Conservation (phyloP, 768 basidiomycete genomes). For the Pleurotus eryngii region DNA sequence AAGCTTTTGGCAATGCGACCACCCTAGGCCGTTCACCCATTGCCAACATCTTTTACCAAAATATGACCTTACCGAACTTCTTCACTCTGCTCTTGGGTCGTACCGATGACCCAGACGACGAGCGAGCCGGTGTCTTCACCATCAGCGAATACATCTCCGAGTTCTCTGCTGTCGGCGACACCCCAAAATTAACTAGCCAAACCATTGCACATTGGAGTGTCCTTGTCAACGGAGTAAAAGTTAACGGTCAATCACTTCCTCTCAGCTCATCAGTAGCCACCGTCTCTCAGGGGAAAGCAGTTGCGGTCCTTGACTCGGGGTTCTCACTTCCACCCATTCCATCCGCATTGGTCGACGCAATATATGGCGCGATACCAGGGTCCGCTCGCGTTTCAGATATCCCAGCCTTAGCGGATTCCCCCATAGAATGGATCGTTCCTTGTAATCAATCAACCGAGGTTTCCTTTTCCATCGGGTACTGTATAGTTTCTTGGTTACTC, state of each 20-base stretch:
- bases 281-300: slow-evolving; percentile 38
- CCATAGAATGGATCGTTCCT: slow-evolving; percentile 54
- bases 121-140: slow-evolving; percentile 58
- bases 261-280: slow-evolving; percentile 43
- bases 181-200: slow-evolving; percentile 51
- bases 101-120: slow-evolving; percentile 46
- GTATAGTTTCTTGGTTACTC: slow-evolving; percentile 11
- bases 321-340: slow-evolving; percentile 66
- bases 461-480: slow-evolving; percentile 59
- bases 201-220: slow-evolving; percentile 53
- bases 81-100: slow-evolving; percentile 66
- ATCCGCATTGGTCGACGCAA: slow-evolving; percentile 43
- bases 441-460: slow-evolving; percentile 63
- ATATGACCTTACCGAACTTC: slow-evolving; percentile 54
- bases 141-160: slow-evolving; percentile 55
- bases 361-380: slow-evolving; percentile 55
- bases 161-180: slow-evolving; percentile 43
- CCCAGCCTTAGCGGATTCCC: slow-evolving; percentile 30
- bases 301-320: slow-evolving; percentile 67
- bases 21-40: slow-evolving; percentile 50
- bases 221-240: slow-evolving; percentile 50
- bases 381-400: slow-evolving; percentile 34
- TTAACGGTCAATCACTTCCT: slow-evolving; percentile 48
- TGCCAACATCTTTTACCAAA: slow-evolving; percentile 62
- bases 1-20: slow-evolving; percentile 35